A percentile compares a stretch with the other conserved stretches of the same genome.
phyloP scores from a whole-genome alignment of 306 rosid species.

The Nissolia schottii region DNA sequence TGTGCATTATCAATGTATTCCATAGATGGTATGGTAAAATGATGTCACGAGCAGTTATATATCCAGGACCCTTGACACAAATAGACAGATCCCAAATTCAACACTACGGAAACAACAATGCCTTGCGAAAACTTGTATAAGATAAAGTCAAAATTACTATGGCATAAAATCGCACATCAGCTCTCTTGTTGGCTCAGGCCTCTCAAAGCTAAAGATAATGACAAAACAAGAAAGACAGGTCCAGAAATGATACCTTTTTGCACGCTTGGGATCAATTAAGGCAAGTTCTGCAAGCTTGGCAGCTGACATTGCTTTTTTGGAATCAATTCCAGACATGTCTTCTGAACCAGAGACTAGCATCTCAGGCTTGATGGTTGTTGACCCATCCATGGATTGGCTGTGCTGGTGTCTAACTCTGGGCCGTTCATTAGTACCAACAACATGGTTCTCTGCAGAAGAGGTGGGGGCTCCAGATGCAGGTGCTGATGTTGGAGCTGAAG shows the following conservation, averaged over 20 bases:
- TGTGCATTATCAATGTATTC: no score
- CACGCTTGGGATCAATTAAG: conserved; percentile 89
- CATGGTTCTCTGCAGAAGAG: conserved; percentile 40
- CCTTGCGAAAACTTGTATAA: background rate
- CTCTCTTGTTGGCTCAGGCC: background rate
- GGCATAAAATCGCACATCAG: background rate
- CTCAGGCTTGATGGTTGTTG: conserved; percentile 72
- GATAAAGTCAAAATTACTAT: background rate
- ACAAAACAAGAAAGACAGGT: background rate
- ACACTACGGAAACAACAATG: background rate
- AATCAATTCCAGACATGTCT: conserved; percentile 59
- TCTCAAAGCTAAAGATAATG: background rate
- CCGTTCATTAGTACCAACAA: conserved; percentile 48
- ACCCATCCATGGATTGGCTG: conserved; percentile 97
- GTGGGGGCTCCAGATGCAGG: conserved; percentile 34
- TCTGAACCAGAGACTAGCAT: conserved; percentile 76
- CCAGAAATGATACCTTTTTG: conserved; percentile 61
- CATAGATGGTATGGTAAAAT: no score
- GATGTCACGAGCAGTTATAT: no score
- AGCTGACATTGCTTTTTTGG: conserved; percentile 83
- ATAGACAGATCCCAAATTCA: no score
- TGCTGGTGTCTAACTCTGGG: conserved; percentile 95
- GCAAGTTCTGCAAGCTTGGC: conserved; percentile 94
- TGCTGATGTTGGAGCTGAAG: background rate
- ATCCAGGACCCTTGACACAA: no score